phyloP scores from a whole-genome alignment of 140 eudicot species.

The Ambrosia hybrid region DNA sequence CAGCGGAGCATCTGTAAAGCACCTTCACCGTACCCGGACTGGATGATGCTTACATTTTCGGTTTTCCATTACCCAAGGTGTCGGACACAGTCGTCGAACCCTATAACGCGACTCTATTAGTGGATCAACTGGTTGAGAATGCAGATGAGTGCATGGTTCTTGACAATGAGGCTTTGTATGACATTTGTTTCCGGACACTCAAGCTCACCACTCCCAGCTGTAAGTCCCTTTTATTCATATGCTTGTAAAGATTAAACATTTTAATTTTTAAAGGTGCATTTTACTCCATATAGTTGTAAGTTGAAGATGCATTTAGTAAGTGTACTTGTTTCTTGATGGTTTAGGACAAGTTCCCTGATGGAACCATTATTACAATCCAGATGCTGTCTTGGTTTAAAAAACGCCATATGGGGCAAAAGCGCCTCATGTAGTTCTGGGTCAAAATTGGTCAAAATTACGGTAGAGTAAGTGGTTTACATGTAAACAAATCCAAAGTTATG shows the following conservation, averaged over 20 bases:
- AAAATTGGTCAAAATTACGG: too few species aligned
- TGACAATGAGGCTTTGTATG: slow-evolving; percentile 61
- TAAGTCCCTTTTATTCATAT: slow-evolving; percentile 31
- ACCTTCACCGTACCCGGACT: slow-evolving; percentile 31
- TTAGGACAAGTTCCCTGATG: slow-evolving; percentile 4
- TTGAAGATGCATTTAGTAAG: slow-evolving; percentile 4
- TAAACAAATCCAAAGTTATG: too few species aligned
- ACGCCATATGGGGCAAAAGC: too few species aligned
- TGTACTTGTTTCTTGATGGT: slow-evolving; percentile 20
- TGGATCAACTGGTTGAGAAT: slow-evolving; percentile 63
- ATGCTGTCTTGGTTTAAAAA: background rate
- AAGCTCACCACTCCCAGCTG: slow-evolving; percentile 77
- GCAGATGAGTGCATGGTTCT: slow-evolving; percentile 76
- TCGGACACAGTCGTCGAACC: slow-evolving; percentile 71
- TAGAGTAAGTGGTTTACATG: too few species aligned
- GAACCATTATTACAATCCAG: slow-evolving; percentile 1
- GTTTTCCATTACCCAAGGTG: slow-evolving; percentile 63
- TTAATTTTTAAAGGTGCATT: background rate
- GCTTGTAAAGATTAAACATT: slow-evolving; percentile 3
- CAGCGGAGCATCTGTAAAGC: too few species aligned
- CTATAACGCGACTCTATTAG: slow-evolving; percentile 64
- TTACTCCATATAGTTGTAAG: slow-evolving; percentile 1
- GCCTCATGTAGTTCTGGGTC: too few species aligned
- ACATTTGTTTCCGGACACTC: slow-evolving; percentile 60
- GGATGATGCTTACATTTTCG: slow-evolving; percentile 70